phyloP scores from a whole-genome alignment of 441 rosid genomes.

The Erodium trifolium region DNA sequence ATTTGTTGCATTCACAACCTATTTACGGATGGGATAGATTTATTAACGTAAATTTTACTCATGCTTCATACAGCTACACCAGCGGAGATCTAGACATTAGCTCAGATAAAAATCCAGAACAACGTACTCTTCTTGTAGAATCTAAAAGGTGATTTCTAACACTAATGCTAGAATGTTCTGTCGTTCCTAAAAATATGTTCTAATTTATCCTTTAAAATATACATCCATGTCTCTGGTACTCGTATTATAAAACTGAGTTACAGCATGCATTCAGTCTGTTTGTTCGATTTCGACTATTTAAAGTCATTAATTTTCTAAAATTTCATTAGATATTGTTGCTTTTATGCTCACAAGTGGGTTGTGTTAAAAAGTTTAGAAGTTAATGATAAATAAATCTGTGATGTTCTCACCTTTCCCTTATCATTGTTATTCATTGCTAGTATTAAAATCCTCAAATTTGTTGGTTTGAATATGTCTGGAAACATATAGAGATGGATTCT shows the following conservation, averaged over 20 bases:
- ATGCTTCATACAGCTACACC: conserved; percentile 38
- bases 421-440: not conserved
- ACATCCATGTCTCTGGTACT: not conserved
- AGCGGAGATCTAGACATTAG: conserved; percentile 41
- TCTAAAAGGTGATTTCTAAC: conserved; percentile 53
- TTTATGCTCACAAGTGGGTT: not conserved
- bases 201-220: not conserved
- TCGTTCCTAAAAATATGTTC: not conserved
- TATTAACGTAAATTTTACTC: not conserved
- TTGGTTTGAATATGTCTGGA: not conserved
- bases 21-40: not conserved
- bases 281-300: not conserved
- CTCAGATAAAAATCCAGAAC: conserved; percentile 48
- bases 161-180: conserved; percentile 1
- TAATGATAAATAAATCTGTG: not conserved
- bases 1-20: not conserved
- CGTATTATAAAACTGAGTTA: not conserved
- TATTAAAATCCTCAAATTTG: not conserved
- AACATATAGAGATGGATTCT: not conserved
- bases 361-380: not conserved
- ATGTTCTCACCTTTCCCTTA: not conserved
- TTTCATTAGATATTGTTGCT: not conserved
- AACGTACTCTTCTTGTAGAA: conserved; percentile 63
- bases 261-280: not conserved
- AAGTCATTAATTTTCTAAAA: no score